Evolutionary conservation across 2,329 filamentous ascomycete genomes (phyloP).

Genomic region (Cryoendolithus antarcticus): DNA sequence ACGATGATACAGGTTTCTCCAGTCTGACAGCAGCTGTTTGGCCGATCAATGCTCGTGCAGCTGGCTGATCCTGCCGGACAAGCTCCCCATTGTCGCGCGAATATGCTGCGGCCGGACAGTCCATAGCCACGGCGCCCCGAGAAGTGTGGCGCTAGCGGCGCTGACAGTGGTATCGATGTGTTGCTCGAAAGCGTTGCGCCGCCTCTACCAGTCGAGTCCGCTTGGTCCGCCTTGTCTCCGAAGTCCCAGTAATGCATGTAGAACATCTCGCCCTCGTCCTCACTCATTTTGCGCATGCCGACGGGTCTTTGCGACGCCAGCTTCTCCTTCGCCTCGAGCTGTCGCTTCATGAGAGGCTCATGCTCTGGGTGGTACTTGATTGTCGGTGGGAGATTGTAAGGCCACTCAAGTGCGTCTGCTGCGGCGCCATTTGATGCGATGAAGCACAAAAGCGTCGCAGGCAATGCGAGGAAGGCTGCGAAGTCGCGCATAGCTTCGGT

Average conservation of each 20-base stretch:
- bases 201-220: too few species aligned
- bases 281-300: slow-evolving; percentile 60
- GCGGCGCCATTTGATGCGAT: slow-evolving; percentile 9
- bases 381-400: slow-evolving; percentile 28
- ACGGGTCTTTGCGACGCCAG: slow-evolving; percentile 38
- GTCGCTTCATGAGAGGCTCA: slow-evolving; percentile 29
- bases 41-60: slow-evolving; percentile 52
- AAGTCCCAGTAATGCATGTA: slow-evolving; percentile 52
- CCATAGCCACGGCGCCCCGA: slow-evolving; percentile 15
- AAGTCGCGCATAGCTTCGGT: slow-evolving; percentile 12
- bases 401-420: slow-evolving; percentile 11
- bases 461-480: slow-evolving; percentile 11
- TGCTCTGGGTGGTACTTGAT: slow-evolving; percentile 38
- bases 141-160: slow-evolving; percentile 3
- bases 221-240: slow-evolving; percentile 13
- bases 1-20: slow-evolving; percentile 55
- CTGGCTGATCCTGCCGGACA: slow-evolving; percentile 52
- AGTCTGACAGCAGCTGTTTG: slow-evolving; percentile 61
- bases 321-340: slow-evolving; percentile 28
- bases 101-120: slow-evolving; percentile 7
- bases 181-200: neutral
- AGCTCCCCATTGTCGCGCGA: slow-evolving; percentile 47
- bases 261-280: slow-evolving; percentile 62
- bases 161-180: slow-evolving; percentile 3
- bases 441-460: slow-evolving; percentile 13